Base-by-base conservation (phyloP, 202 grass and related monocot genomes). In the Dendrocalamus latiflorus region DNA sequence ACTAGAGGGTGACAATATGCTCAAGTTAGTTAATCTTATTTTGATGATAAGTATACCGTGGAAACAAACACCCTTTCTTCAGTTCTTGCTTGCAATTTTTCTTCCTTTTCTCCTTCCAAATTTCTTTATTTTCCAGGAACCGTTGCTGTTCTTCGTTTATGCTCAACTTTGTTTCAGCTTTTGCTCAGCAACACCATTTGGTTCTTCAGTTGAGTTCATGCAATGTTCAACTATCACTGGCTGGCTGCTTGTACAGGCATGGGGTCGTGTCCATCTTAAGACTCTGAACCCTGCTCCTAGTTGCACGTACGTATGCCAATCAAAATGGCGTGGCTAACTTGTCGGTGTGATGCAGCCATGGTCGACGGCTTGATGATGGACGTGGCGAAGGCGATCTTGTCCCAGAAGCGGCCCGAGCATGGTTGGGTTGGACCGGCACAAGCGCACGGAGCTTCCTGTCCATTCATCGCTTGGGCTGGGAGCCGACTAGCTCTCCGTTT, bases 1-100 rank as follows among this genome's bases (percentile, higher is more conserved):
- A 36, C 59, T 86, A 78, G 83, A 58, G 59, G 43, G 63, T 41
- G 25, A 16, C 1, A 1, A 16, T 44, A 51, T 53, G 57, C 22
- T 34, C 21, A 57, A 34, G 36, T 85, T 70, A 81, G 48, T 38
- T 57, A 48, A 62, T 77, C 37, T 34, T 39, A 11, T n/a, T n/a
- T n/a, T 37, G 58, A 24, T 70, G 15, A 81, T 82, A 75, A 69
- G 48, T 69, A 70, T 64, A 84, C 17, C 41, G 68, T 74, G 81
- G 74, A 68, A 85, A 81, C 70, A 44, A 70, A 28, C 70, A 51
- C 17, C 61, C 5, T 53, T 33, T 1, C 11, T 1, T 72, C n/a
- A n/a, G 45, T 36, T 77, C 20, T 65, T 21, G n/a, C n/a, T n/a
- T n/a, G 16, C 25, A 0, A 3, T 33, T 57, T n/a, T 42, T 55